Evolutionary conservation across 345 rosid genomes (phyloP), one percentile per base, ranked within the genome.

Genomic region (Luvunga scandens): DNA sequence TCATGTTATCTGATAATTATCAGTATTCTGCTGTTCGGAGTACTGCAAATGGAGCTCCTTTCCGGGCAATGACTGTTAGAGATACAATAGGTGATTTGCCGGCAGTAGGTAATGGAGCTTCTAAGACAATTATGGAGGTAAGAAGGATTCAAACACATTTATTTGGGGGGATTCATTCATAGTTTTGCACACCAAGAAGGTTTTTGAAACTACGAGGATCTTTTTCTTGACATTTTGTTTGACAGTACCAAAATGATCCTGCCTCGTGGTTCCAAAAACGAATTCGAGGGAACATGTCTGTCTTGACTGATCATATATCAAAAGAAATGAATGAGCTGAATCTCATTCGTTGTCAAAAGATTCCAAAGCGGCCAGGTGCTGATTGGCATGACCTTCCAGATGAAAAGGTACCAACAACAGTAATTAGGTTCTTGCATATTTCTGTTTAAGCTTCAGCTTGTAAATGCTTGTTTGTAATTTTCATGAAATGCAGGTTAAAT

Each of bases 31-130:
- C 92, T 34, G 90, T 71, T 73, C 77, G 80, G 56, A 89, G 92
- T 78, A 87, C 90, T 4, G 81, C 88, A 21, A 75, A 27, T 82
- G 92, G 92, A 33, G 92, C 90, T 62, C 88, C 92, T 59, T 87
- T 86, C 84, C 88, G 90, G 61, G 83, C 92, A 45, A 87, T 89
- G 27, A 89, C 99, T 14, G 98, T 95, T 33, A 88, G 89, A 83
- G 99, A 95, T 85, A 86, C 98, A 19, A 95, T 95, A 66, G 98
- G 93, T 9, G 99, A 95, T 81, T 94, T 93, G 63, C 98, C 98
- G 9, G 79, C 86, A 39, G 96, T 92, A 7, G 86, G 81, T 65
- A 92, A 88, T 81, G 99, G 98, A 60, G 97, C 93, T 31, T 91
- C 96, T 5, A 68, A 25, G 67, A 79, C 71, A 64, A 87, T n/a